These are phyloP conservation scores for Wickerhamomyces strasburgensis DNA, from an alignment of 805 yeast species.

Conservation along the genomic window DNA sequence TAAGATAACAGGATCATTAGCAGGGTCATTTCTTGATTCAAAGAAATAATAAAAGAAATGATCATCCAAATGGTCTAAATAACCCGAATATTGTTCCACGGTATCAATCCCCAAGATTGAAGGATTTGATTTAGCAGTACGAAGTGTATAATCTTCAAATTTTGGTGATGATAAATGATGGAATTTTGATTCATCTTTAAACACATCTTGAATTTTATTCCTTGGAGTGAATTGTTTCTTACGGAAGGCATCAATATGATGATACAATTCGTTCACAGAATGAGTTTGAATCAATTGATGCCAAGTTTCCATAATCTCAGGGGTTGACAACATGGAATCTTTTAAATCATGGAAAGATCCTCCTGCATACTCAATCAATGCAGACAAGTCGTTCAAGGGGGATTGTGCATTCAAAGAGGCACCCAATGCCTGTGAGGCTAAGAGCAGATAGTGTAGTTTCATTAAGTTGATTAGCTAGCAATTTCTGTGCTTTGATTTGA, in stretches of 20 bases:
- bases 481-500: no score
- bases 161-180: conserved; percentile 5
- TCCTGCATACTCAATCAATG: conserved; percentile 10
- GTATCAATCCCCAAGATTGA: conserved; percentile 65
- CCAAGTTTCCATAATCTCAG: conserved; percentile 15
- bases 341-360: conserved; percentile 4
- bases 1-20: conserved; percentile 74
- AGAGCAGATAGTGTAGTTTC: conserved; percentile 3
- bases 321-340: conserved; percentile 5
- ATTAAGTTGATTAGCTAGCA: neutral
- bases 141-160: conserved; percentile 15
- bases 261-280: conserved; percentile 9
- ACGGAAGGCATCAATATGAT: conserved; percentile 10
- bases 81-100: conserved; percentile 79
- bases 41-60: conserved; percentile 89
- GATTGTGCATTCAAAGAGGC: conserved; percentile 12
- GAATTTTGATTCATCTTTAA: conserved; percentile 5
- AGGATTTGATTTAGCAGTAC: conserved; percentile 27
- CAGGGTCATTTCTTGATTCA: conserved; percentile 85
- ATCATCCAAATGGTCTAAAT: conserved; percentile 68
- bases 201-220: conserved; percentile 9
- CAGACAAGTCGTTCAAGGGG: conserved; percentile 8
- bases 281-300: conserved; percentile 34
- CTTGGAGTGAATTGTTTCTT: conserved; percentile 15
- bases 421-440: conserved; percentile 9